phyloP scores from a whole-genome alignment of 306 rosid genomes.

The Vigna trinervia region DNA sequence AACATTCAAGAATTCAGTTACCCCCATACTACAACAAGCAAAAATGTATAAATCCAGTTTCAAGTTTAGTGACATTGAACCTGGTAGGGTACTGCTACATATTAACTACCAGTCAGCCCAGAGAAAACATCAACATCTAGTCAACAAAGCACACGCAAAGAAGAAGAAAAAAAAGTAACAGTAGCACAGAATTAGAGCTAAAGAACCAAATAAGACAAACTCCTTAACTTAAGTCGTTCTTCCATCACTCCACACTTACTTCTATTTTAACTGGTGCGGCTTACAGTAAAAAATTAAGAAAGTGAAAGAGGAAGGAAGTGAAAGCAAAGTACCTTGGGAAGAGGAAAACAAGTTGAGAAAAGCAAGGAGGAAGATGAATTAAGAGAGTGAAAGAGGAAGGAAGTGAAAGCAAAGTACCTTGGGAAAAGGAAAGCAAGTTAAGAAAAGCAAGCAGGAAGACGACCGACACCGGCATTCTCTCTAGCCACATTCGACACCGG shows the following conservation, averaged over 20 bases:
- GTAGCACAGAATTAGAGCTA: not conserved
- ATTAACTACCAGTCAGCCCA: not conserved
- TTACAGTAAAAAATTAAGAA: too few species aligned
- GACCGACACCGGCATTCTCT: constrained; percentile 72
- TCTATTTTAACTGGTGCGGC: not conserved
- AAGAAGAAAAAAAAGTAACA: not conserved
- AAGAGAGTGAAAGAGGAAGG: not conserved
- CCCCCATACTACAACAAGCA: not conserved
- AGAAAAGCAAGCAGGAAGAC: constrained; percentile 58
- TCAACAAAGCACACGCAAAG: not conserved
- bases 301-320: not conserved
- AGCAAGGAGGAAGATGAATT: constrained; percentile 51
- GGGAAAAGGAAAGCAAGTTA: constrained; percentile 59
- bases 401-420: constrained; percentile 49
- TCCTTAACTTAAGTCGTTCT: not conserved
- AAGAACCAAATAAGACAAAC: not conserved
- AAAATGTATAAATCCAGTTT: not conserved
- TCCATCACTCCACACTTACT: not conserved
- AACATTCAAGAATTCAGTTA: constrained; percentile 14
- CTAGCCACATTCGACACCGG: constrained; percentile 45
- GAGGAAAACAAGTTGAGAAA: constrained; percentile 57
- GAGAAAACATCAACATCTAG: not conserved
- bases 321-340: constrained; percentile 58
- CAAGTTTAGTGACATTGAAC: not conserved
- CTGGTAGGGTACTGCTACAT: not conserved